Evolutionary conservation across 208 protist genomes (phyloP), one percentile per base, ranked within the genome.

Genomic region (Trichomonas vaginalis): DNA sequence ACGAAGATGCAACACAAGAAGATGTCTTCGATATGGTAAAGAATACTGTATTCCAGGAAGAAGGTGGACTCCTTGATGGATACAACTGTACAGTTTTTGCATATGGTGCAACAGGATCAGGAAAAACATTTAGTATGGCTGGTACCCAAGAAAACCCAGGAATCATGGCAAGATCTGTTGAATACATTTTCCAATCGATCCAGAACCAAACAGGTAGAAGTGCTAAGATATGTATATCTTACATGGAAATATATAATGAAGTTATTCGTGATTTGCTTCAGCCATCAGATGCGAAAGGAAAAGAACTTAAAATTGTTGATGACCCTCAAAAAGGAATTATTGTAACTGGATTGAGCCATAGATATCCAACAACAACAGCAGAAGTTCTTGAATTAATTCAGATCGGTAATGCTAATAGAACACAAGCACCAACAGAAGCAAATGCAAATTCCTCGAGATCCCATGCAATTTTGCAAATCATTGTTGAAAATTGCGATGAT

Each of bases 231-330:
- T 48, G n/a, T 3, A 45, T 95, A 17, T 61, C 92, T 47, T 95
- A 80, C 61, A 17, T 95, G 12, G 92, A 95, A 39, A 95, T 95
- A 42, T 95, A 95, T 35, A 95, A 95, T 70, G 92, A 95, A 45
- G 14, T 79, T 6, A 95, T 95, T 48, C 9, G 92, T 17, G 92
- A 95, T 46, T 35, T 95, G n/a, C 3, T 95, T 23, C 9, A 79
- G 9, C 47, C 47, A 46, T 9, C 37, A 32, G 51, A 79, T 45
- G 9, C 1, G 14, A 70, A 70, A 27, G 40, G 39, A 46, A 95
- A 95, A 80, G 35, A 80, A 9, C 35, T 61, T 0, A 79, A 92
- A 51, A 92, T 92, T n/a, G 86, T 92, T 10, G 86, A 92, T 48
- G 86, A 92, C 51, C 35, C 47, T 47, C 10, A 79, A 80, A 95